A percentile compares a stretch with the other conserved stretches of the same genome.
Conservation (phyloP, 1,139 yeast genomes). For the Candida dubliniensis region DNA sequence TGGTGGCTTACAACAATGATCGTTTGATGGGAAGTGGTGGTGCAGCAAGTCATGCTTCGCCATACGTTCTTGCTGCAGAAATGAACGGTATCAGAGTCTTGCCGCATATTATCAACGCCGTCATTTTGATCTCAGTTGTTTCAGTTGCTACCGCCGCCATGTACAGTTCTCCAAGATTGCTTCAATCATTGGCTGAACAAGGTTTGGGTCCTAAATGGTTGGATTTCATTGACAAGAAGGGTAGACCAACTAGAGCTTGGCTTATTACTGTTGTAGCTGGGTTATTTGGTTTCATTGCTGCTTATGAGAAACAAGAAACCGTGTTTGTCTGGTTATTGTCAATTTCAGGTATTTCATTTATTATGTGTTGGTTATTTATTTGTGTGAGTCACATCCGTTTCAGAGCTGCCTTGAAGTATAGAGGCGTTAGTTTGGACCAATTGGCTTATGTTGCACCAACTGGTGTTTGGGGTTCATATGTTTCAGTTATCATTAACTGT, state of each 20-base stretch:
- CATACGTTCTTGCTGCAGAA: slow-evolving; percentile 41
- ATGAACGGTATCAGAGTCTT: slow-evolving; percentile 30
- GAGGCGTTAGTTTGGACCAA: slow-evolving; percentile 30
- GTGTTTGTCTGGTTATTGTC: slow-evolving; percentile 27
- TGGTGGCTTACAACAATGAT: slow-evolving; percentile 29
- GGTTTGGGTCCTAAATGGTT: slow-evolving; percentile 33
- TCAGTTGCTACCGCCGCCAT: slow-evolving; percentile 39
- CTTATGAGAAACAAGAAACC: slow-evolving; percentile 20
- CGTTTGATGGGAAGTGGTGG: slow-evolving; percentile 20
- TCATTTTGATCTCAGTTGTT: slow-evolving; percentile 33
- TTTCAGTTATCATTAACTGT: slow-evolving; percentile 21
- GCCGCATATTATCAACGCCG: slow-evolving; percentile 34
- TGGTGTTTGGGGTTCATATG: slow-evolving; percentile 25
- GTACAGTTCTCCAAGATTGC: slow-evolving; percentile 34
- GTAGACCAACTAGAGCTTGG: slow-evolving; percentile 35
- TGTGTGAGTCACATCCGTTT: slow-evolving; percentile 34
- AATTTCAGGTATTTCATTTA: slow-evolving; percentile 25
- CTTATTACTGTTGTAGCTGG: slow-evolving; percentile 18
- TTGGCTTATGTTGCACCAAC: slow-evolving; percentile 30
- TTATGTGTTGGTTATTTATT: slow-evolving; percentile 31
- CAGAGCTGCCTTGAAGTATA: slow-evolving; percentile 29
- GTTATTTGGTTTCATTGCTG: slow-evolving; percentile 27
- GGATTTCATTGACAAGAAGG: slow-evolving; percentile 32
- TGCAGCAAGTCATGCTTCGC: slow-evolving; percentile 34
- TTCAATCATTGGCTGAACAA: slow-evolving; percentile 36